Evolutionary conservation across 768 basidiomycete genomes (phyloP).

Genomic region (Lactarius sanguifluus): DNA sequence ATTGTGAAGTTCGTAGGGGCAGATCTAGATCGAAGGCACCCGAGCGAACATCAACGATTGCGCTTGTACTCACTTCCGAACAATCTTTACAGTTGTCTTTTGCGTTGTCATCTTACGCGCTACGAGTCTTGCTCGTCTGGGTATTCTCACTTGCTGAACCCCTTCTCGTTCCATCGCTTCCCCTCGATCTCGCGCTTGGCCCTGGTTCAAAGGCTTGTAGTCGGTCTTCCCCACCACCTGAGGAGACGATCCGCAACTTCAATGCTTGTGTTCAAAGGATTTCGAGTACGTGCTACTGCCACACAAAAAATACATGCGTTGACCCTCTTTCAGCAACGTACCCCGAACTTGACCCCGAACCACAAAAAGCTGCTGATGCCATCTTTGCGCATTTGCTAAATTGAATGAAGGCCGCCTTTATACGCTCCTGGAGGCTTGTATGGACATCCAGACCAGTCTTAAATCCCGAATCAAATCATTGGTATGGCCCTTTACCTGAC

Average conservation of each 20-base stretch:
- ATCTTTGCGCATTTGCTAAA: conserved; percentile 80
- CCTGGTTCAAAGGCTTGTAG: too few species aligned
- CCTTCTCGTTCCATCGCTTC: too few species aligned
- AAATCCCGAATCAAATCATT: conserved; percentile 76
- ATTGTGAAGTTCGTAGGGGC: too few species aligned
- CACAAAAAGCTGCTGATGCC: conserved; percentile 67
- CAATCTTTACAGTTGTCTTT: too few species aligned
- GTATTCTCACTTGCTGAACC: too few species aligned
- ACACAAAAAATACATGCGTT: neutral
- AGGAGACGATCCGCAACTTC: conserved; percentile 55
- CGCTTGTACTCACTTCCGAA: too few species aligned
- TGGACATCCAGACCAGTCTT: conserved; percentile 83
- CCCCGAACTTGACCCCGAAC: too few species aligned
- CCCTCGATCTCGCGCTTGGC: too few species aligned
- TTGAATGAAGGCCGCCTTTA: conserved; percentile 84
- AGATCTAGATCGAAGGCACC: too few species aligned
- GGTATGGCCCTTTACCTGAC: conserved; percentile 42
- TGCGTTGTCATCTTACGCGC: too few species aligned
- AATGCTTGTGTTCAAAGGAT: conserved; percentile 55
- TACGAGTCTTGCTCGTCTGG: too few species aligned
- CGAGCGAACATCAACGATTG: too few species aligned
- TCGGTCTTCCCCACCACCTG: conserved; percentile 30
- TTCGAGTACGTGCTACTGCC: conserved; percentile 49
- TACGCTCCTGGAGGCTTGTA: conserved; percentile 75
- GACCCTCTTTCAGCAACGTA: conserved; percentile 44